Evolutionary conservation across 129 eudicot species (phyloP), one percentile per base, ranked within the genome.

Genomic region (Lonicera japonica): DNA sequence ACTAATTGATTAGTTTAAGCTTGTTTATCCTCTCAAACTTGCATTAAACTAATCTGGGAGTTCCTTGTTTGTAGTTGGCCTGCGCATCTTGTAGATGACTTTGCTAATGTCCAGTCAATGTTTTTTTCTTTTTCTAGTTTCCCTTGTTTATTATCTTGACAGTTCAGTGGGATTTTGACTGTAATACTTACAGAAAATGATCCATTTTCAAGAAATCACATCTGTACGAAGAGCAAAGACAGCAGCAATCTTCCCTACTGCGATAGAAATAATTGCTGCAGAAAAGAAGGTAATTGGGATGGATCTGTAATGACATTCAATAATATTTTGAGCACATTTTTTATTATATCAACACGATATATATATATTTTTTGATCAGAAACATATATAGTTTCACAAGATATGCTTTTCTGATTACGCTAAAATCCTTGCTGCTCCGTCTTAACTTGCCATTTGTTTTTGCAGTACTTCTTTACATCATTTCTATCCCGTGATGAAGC

Each of bases 401-500:
- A 29, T 29, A 6, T 29, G 36, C 4, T 29, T 29, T 29, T 2
- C 36, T 29, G 36, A 2, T 29, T 29, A 29, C 24, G 66, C 11
- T 50, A 39, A 3, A 10, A 17, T 14, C 41, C 21, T 36, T 7
- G 24, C 36, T 39, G 72, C 47, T 14, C 20, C 54, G 25, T 71
- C 56, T 55, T 58, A 58, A 55, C 68, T 17, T 39, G 57, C 16
- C 57, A 19, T 59, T 58, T 67, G 34, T 70, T 74, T 51, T 72
- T 59, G 75, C 95, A 92, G 99, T 83, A 70, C 71, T 88, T 87
- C 64, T 92, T 92, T 72, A 79, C 99, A 38, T 92, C 99, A 9
- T 92, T 92, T 68, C 79, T 92, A 59, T 92, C 94, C 34, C 99
- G 99, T 36, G 99, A 92, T 63, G 99, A 92, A 80, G 99, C 99